Evolutionary conservation across 345 rosid species (phyloP).

Genomic region (Salix brachista): DNA sequence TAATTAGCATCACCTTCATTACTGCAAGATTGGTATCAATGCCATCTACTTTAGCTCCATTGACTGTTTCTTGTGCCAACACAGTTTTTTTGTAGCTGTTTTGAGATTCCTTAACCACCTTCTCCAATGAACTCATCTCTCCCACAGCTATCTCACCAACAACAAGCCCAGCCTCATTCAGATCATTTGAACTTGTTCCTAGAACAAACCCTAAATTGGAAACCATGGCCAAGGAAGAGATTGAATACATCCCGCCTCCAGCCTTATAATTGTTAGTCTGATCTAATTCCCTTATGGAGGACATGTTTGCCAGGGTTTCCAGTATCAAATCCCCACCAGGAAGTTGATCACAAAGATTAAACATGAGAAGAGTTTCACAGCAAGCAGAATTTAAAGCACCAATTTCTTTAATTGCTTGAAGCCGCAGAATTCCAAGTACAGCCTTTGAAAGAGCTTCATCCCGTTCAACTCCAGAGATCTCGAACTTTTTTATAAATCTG

Average conservation of each 20-base stretch:
- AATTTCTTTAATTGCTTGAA: constrained; percentile 80
- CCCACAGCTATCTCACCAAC: constrained; percentile 91
- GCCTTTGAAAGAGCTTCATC: constrained; percentile 84
- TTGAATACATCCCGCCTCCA: constrained; percentile 59
- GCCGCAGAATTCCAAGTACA: constrained; percentile 73
- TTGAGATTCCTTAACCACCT: constrained; percentile 68
- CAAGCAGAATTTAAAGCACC: constrained; percentile 32
- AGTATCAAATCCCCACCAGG: constrained; percentile 94
- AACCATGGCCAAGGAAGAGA: constrained; percentile 73
- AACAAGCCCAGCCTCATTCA: constrained; percentile 45
- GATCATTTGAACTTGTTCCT: constrained; percentile 53
- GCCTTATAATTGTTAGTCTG: constrained; percentile 34
- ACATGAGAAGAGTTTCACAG: constrained; percentile 64
- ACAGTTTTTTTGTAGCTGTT: constrained; percentile 74
- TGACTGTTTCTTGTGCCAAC: constrained; percentile 74
- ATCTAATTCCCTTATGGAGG: constrained; percentile 46
- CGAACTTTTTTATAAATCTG: constrained; percentile 63
- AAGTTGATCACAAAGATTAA: constrained; percentile 88
- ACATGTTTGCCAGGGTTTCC: constrained; percentile 80
- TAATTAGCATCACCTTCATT: constrained; percentile 68
- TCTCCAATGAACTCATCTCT: constrained; percentile 74
- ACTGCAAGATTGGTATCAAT: constrained; percentile 93
- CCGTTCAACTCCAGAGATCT: constrained; percentile 52
- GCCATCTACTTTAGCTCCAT: constrained; percentile 91
- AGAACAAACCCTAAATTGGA: constrained; percentile 72